Base-by-base conservation (phyloP, 805 yeast species). In the Saturnispora quitensis region DNA sequence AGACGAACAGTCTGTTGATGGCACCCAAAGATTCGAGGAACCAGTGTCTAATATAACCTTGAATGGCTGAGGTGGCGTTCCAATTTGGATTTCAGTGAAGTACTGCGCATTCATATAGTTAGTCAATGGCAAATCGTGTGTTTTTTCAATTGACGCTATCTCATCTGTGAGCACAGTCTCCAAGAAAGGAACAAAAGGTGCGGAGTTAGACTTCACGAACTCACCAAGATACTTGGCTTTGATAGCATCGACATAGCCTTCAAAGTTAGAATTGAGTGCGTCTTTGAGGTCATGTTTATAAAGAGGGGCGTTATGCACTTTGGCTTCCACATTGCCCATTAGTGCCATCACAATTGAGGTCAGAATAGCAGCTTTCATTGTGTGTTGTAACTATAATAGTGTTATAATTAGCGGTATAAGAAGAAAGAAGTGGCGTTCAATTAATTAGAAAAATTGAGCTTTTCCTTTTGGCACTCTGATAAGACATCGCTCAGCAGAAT, bases 11-110 rank as follows among this genome's bases (percentile, higher is more conserved):
- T 87, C 89, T 43, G 75, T 59, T 55, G 95, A 80, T 50, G 99
- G 99, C 56, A 93, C 89, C 99, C 99, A 93, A 73, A 93, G 76
- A 71, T 93, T 93, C 44, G 97, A 86, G 44, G 96, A 87, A 40
- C 99, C 99, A 25, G 99, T 91, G 70, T 93, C 99, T 63, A 93
- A 76, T 56, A 93, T 81, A 48, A 93, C 98, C 76, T 91, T 91
- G 72, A 93, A 93, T 17, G 78, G 68, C 74, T 93, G 99, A 47
- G 86, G 88, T 9, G 99, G 99, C 40, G 96, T 86, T 60, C 99
- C 99, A 53, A 93, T 64, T 53, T 81, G 74, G 61, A 93, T 86
- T 65, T 91, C 97, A 43, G 99, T 85, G 68, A 77, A 93, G 72
- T 93, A 91, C 73, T 93, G 99, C 43, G 98, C 98, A 68, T 93